Evolutionary conservation across 371 early-diverging fungal genomes (phyloP).

Genomic region (Mucor racemosus): DNA sequence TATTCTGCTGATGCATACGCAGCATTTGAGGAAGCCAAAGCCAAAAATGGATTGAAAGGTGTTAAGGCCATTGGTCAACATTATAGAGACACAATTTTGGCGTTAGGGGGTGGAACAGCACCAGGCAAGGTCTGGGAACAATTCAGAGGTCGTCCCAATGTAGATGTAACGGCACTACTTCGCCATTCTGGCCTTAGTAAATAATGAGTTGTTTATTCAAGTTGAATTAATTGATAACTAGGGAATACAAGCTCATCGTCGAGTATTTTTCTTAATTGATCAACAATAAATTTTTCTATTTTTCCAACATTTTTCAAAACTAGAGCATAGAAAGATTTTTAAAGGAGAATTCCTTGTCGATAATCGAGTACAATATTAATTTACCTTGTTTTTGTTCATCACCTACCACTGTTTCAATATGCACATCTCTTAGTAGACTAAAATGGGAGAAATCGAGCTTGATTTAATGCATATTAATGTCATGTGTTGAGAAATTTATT

Average conservation of each 20-base stretch:
- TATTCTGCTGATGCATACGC: constrained; percentile 75
- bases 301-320: constrained; percentile 93
- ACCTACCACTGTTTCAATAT: constrained; percentile 89
- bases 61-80: constrained; percentile 51
- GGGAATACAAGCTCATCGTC: constrained; percentile 93
- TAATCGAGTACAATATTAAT: background rate
- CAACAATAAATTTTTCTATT: constrained; percentile 90
- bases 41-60: constrained; percentile 35
- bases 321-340: constrained; percentile 6
- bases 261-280: constrained; percentile 85
- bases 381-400: constrained; percentile 87
- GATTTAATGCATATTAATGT: background rate
- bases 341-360: background rate
- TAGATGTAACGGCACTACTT: constrained; percentile 60
- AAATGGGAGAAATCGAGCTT: background rate
- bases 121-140: constrained; percentile 64
- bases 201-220: constrained; percentile 18
- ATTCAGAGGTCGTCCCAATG: constrained; percentile 62
- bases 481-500: background rate
- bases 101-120: constrained; percentile 68
- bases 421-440: constrained; percentile 75
- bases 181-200: constrained; percentile 59
- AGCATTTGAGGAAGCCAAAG: constrained; percentile 62
- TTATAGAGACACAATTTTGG: constrained; percentile 68
- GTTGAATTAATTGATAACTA: constrained; percentile 64